Evolutionary conservation across 768 basidiomycete species (phyloP), one percentile per base, ranked within the genome.

Genomic region (Boletus vinaceobasis): DNA sequence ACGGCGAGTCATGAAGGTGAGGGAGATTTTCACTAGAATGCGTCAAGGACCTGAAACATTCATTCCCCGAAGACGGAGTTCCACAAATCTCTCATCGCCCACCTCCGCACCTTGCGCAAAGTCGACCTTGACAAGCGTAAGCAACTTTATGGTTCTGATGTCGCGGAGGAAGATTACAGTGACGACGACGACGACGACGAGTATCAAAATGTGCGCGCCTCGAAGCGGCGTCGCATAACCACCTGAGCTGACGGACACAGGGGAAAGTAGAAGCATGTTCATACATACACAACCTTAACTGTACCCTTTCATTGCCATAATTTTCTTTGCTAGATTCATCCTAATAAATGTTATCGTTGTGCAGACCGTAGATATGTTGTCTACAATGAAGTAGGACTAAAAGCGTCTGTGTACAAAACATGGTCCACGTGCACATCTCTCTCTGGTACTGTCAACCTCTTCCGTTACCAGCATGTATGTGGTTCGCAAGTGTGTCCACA

Each of bases 91-190:
- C 70, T 90, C 46, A 73, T 77, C 10, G 51, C 70, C n/a, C 77
- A 81, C 55, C 74, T 90, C 44, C 80, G 85, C 17, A 73, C 77
- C 29, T 67, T 90, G 55, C 85, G 87, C 33, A 84, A 83, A 65
- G 61, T 78, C 11, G 86, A 87, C 62, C 71, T 74, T 46, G 77
- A 79, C 45, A 77, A 79, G 57, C 79, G 80, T 23, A 72, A 73
- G 51, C 71, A 72, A 43, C 63, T 75, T 32, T 77, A 77, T 48
- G 74, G 75, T 3, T 68, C 71, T 19, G 75, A 75, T 39, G 73
- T 70, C 51, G 63, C 70, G 8, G 72, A 73, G 50, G 70, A 73
- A 35, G 66, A 73, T 31, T 70, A 67, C 51, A 73, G 61, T n/a
- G 67, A 73, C 37, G 71, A 73, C 27, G 70, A 71, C 19, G 69